Evolutionary conservation across 352 stramenopile species (phyloP).

Genomic region (Phytophthora podocarpi): DNA sequence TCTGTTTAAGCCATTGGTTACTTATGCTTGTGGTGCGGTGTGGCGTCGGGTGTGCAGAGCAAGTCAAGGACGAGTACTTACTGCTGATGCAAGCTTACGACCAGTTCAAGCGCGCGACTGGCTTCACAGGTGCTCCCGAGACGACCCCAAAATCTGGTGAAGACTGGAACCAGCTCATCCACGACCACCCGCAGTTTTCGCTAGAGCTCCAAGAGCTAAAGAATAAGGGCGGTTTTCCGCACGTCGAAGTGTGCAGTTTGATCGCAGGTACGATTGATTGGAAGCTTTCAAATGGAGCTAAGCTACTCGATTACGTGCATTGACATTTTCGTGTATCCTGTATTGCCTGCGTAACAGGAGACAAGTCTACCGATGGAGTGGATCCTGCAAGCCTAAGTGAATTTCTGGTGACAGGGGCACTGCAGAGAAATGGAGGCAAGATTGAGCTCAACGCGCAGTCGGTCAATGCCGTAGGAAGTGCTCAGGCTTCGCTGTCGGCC

Average conservation of each 20-base stretch:
- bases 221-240: constrained; percentile 22
- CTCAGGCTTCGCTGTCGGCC: constrained; percentile 9
- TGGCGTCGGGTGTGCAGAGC: too few relatives aligned
- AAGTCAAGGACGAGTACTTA: constrained; percentile 37
- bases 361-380: not conserved
- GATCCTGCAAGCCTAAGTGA: constrained; percentile 22
- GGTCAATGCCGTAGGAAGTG: not conserved
- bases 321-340: not conserved
- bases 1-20: not conserved
- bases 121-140: constrained; percentile 15
- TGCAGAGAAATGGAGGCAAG: not conserved
- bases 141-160: not conserved
- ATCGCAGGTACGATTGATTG: constrained; percentile 29
- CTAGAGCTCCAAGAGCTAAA: constrained; percentile 22
- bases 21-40: not conserved
- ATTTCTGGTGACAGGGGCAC: constrained; percentile 17
- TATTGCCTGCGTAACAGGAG: constrained; percentile 21
- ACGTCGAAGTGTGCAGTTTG: constrained; percentile 27
- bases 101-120: constrained; percentile 28
- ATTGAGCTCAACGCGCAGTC: constrained; percentile 3
- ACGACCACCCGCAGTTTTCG: constrained; percentile 14
- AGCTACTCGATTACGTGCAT: too few relatives aligned
- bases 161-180: constrained; percentile 31
- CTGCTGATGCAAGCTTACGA: constrained; percentile 32
- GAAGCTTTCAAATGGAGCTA: too few relatives aligned